Conservation (phyloP, 2,329 filamentous ascomycete genomes). For the Purpureocillium lavendulum region DNA sequence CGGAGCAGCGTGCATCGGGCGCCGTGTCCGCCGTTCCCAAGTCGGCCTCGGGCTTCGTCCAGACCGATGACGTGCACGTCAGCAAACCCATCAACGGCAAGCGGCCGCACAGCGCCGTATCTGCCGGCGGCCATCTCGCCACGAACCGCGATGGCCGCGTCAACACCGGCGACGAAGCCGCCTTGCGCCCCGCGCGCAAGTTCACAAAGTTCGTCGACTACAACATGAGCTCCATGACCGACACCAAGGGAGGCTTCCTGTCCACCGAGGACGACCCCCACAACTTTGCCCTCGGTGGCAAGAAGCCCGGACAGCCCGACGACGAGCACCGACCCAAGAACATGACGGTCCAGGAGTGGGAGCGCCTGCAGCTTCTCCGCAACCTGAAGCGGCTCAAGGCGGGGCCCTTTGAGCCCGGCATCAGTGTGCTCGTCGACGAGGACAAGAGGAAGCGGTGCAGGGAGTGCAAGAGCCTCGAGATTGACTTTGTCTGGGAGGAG, state of each 20-base stretch:
- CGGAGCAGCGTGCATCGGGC: slow-evolving; percentile 43
- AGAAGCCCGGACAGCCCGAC: slow-evolving; percentile 24
- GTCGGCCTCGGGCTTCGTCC: slow-evolving; percentile 62
- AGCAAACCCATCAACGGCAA: slow-evolving; percentile 47
- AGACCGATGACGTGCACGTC: slow-evolving; percentile 54
- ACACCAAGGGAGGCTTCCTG: slow-evolving; percentile 94
- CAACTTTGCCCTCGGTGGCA: slow-evolving; percentile 60
- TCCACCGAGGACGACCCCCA: slow-evolving; percentile 85
- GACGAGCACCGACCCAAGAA: slow-evolving; percentile 63
- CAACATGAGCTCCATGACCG: slow-evolving; percentile 95
- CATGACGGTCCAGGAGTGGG: slow-evolving; percentile 91
- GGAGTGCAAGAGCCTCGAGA: slow-evolving; percentile 77
- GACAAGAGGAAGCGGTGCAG: slow-evolving; percentile 64
- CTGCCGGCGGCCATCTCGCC: slow-evolving; percentile 29
- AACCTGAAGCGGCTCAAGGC: slow-evolving; percentile 64
- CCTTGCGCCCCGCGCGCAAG: slow-evolving; percentile 70
- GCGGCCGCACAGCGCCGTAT: slow-evolving; percentile 59
- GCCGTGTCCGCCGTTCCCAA: slow-evolving; percentile 31
- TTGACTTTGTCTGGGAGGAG: slow-evolving; percentile 94
- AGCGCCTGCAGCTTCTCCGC: slow-evolving; percentile 66
- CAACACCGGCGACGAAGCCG: slow-evolving; percentile 33
- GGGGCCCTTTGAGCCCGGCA: slow-evolving; percentile 80
- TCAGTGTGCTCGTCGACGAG: slow-evolving; percentile 64
- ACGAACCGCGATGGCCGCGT: slow-evolving; percentile 62
- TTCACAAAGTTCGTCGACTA: slow-evolving; percentile 96